Evolutionary conservation across 768 basidiomycete species (phyloP), one percentile per base, ranked within the genome.

Genomic region (Amanita rimosa): DNA sequence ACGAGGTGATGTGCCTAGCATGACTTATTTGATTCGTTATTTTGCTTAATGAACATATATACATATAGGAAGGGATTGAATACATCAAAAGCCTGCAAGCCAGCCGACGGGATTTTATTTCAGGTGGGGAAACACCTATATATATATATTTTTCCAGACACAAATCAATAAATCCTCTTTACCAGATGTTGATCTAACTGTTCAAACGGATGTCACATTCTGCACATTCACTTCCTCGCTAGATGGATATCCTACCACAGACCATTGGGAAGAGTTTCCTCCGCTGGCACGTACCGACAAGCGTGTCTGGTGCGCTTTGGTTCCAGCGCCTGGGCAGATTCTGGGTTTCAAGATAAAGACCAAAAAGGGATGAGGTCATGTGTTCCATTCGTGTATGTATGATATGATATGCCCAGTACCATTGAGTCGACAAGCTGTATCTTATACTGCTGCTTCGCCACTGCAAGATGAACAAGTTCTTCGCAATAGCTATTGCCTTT

Each of bases 401-500:
- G n/a, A n/a, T n/a, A n/a, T n/a, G n/a, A n/a, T n/a, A n/a, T n/a
- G n/a, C n/a, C n/a, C n/a, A n/a, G n/a, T n/a, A n/a, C n/a, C n/a
- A n/a, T n/a, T n/a, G n/a, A n/a, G n/a, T n/a, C n/a, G n/a, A n/a
- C n/a, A n/a, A n/a, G n/a, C n/a, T n/a, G n/a, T n/a, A n/a, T n/a
- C n/a, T n/a, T n/a, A n/a, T n/a, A n/a, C n/a, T n/a, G n/a, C n/a
- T n/a, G n/a, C n/a, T 1, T 46, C 27, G 29, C 29, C 21, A 40
- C 44, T 22, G 36, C 51, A 34, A 55, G 51, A 60, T 55, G 44
- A 73, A 73, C 69, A 69, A 69, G 58, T 67, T 64, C 53, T 60
- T 69, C 53, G 55, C 56, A 53, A 40, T 60, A 46, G 57, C 62
- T 40, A 53, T 63, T 51, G 64, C 69, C 40, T 54, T 73, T 54